Conservation (phyloP, 805 yeast genomes). For the Lachancea quebecensis region DNA sequence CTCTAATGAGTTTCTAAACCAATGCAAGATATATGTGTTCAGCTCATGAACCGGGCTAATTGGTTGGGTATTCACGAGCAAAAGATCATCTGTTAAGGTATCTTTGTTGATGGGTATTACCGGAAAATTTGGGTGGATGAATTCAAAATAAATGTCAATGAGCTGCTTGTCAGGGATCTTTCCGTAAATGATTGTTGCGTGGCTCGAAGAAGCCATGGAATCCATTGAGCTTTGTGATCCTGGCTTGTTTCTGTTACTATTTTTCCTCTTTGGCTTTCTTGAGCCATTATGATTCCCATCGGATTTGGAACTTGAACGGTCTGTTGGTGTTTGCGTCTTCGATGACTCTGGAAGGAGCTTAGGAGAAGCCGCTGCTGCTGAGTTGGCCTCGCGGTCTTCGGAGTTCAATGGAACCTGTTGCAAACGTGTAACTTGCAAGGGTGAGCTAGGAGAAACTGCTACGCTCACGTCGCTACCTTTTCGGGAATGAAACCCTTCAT, state of each 20-base stretch:
- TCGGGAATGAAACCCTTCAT: conserved; percentile 25
- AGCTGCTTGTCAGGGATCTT: conserved; percentile 32
- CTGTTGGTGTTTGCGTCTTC: no score
- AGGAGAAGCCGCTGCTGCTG: no score
- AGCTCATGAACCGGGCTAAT: conserved; percentile 27
- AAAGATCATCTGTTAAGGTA: conserved; percentile 26
- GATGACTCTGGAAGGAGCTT: no score
- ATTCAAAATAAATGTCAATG: conserved; percentile 43
- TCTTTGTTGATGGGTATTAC: conserved; percentile 33
- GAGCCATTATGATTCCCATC: neutral
- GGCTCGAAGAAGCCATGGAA: neutral
- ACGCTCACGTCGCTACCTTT: conserved; percentile 28
- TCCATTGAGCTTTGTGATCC: conserved; percentile 1
- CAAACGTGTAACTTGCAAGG: conserved; percentile 6
- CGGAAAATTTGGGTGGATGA: conserved; percentile 36
- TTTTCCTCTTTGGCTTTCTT: conserved; percentile 4
- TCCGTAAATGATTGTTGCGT: conserved; percentile 17
- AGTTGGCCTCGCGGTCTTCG: neutral
- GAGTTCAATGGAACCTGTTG: neutral
- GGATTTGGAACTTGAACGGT: neutral
- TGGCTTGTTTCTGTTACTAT: conserved; percentile 5
- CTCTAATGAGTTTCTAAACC: conserved; percentile 32
- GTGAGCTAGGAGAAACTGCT: conserved; percentile 27
- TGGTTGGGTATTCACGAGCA: conserved; percentile 28
- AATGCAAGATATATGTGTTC: conserved; percentile 26